phyloP scores from a whole-genome alignment of 2,329 filamentous ascomycete species.

The Penicillium sp. region DNA sequence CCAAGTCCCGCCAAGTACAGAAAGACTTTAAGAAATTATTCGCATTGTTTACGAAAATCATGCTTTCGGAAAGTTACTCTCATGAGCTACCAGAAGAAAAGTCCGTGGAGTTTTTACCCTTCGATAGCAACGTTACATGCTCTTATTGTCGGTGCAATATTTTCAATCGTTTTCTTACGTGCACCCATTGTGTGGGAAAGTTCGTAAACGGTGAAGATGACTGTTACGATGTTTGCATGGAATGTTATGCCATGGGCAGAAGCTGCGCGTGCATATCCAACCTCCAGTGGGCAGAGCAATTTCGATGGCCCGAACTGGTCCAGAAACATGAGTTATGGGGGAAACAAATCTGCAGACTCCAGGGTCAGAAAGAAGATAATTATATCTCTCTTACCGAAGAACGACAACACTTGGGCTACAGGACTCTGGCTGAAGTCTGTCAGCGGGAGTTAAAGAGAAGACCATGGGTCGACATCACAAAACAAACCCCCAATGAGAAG shows the following conservation, averaged over 20 bases:
- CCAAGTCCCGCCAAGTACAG: constrained; percentile 65
- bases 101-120: constrained; percentile 70
- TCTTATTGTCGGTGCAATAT: constrained; percentile 95
- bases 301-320: constrained; percentile 73
- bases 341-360: constrained; percentile 68
- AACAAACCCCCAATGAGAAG: constrained; percentile 42
- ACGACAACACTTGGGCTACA: constrained; percentile 63
- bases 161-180: constrained; percentile 94
- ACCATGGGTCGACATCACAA: constrained; percentile 78
- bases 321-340: constrained; percentile 81
- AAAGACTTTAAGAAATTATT: constrained; percentile 81
- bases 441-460: constrained; percentile 78
- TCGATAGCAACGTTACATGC: constrained; percentile 89
- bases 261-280: constrained; percentile 86
- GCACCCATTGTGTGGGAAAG: constrained; percentile 71
- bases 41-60: constrained; percentile 68
- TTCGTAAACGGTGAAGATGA: constrained; percentile 69
- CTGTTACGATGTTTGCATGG: constrained; percentile 95
- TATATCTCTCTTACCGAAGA: constrained; percentile 63
- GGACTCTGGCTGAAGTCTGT: constrained; percentile 86
- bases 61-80: constrained; percentile 83
- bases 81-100: constrained; percentile 59
- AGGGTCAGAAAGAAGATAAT: constrained; percentile 62
- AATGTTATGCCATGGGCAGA: constrained; percentile 95
- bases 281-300: constrained; percentile 89